Evolutionary conservation across 2,329 filamentous ascomycete species (phyloP).

Genomic region (Parafenestella ontariensis): DNA sequence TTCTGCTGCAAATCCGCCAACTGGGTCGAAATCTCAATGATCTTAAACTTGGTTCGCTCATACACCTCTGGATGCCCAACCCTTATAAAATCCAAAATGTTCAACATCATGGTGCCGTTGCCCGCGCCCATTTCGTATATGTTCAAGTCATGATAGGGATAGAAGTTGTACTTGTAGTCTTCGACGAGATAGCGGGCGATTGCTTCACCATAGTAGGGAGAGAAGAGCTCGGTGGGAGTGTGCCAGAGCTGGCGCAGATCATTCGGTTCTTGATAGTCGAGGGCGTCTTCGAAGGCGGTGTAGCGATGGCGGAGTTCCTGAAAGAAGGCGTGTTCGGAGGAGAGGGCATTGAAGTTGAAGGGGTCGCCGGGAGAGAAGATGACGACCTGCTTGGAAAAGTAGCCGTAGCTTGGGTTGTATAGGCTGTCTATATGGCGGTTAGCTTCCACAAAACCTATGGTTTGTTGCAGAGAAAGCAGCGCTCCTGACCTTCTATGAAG

Average conservation of each 20-base stretch:
- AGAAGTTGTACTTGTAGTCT: conserved; percentile 93
- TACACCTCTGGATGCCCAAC: conserved; percentile 90
- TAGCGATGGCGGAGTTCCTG: conserved; percentile 78
- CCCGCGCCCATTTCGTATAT: conserved; percentile 99
- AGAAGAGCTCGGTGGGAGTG: conserved; percentile 95
- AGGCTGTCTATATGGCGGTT: conserved; percentile 71
- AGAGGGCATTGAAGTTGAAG: conserved; percentile 83
- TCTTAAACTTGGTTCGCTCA: conserved; percentile 87
- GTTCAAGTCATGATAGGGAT: conserved; percentile 94
- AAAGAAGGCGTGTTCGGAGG: conserved; percentile 87
- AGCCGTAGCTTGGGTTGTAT: conserved; percentile 94
- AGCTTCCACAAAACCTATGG: conserved; percentile 2
- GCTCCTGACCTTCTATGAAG: conserved; percentile 84
- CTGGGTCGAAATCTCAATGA: conserved; percentile 91
- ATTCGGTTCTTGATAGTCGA: conserved; percentile 76
- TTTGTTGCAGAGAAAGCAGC: background rate
- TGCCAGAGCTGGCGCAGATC: conserved; percentile 94
- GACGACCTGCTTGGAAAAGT: conserved; percentile 94
- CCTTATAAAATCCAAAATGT: conserved; percentile 95
- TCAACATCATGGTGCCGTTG: conserved; percentile 96
- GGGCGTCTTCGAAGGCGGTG: conserved; percentile 84
- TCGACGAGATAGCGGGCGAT: conserved; percentile 94
- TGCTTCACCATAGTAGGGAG: conserved; percentile 95
- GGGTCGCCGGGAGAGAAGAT: conserved; percentile 94
- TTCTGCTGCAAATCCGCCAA: conserved; percentile 79